A percentile compares a stretch with the other conserved stretches of the same genome.
These are phyloP conservation scores for Cordia subcordata DNA, from an alignment of 257 asterid genomes.

Conservation along the genomic window DNA sequence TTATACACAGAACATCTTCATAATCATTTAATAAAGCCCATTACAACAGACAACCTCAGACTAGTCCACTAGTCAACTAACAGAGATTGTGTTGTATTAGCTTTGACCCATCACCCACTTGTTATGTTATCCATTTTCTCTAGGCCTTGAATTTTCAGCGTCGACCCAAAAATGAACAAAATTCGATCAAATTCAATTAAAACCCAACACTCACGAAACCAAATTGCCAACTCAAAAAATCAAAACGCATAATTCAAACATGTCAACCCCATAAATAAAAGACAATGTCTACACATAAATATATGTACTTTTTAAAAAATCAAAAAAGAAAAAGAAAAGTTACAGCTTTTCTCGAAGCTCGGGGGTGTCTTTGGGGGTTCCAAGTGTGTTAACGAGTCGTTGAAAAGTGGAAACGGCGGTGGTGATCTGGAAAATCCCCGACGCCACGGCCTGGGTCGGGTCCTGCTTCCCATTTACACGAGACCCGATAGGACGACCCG, in stretches of 20 bases:
- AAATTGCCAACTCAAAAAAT: neutral
- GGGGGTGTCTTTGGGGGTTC: conserved; percentile 93
- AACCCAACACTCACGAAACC: no score
- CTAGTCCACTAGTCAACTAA: no score
- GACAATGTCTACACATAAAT: neutral
- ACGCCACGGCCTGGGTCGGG: conserved; percentile 85
- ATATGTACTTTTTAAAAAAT: neutral
- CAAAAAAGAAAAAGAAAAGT: conserved; percentile 13
- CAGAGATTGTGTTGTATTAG: no score
- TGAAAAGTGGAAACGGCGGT: conserved; percentile 88
- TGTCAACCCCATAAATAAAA: no score
- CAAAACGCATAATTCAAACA: neutral
- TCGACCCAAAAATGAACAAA: no score
- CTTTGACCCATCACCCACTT: no score
- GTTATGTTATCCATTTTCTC: no score
- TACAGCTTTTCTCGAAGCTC: conserved; percentile 96
- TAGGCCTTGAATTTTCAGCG: no score
- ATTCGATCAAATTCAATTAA: neutral
- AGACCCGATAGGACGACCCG: conserved; percentile 62
- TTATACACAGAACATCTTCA: no score
- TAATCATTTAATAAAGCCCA: no score
- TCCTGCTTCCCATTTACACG: conserved; percentile 73
- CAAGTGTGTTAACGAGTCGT: conserved; percentile 88
- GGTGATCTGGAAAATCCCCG: conserved; percentile 89
- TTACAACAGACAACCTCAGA: no score